These are phyloP conservation scores for Jaenimonas drosophilae DNA, from an alignment of 208 protist genomes.

Conservation along the genomic window DNA sequence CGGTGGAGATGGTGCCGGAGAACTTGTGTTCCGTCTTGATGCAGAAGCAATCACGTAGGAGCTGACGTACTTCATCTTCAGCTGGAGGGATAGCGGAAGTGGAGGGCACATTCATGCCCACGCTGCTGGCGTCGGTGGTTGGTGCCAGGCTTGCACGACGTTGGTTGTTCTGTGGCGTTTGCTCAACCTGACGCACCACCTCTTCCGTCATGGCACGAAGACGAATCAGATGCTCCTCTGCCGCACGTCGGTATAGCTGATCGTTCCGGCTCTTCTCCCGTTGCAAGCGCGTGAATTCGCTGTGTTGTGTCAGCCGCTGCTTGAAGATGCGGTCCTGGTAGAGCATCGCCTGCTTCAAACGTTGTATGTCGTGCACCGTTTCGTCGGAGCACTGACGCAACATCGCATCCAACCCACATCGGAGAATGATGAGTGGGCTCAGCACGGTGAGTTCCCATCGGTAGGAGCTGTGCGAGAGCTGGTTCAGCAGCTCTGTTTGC, in stretches of 20 bases:
- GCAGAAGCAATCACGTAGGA: constrained; percentile 22
- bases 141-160: no score
- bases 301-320: constrained; percentile 24
- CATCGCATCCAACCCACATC: constrained; percentile 45
- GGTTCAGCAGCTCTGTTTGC: constrained; percentile 41
- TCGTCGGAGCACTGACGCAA: constrained; percentile 57
- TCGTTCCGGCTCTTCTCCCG: constrained; percentile 31
- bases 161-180: no score
- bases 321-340: constrained; percentile 16
- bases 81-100: constrained; percentile 4
- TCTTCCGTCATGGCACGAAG: constrained; percentile 42
- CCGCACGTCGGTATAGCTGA: no score
- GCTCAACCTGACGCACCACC: constrained; percentile 24
- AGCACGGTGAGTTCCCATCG: constrained; percentile 53
- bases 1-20: constrained; percentile 44
- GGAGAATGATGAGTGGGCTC: constrained; percentile 59
- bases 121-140: no score
- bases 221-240: no score
- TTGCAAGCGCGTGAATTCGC: constrained; percentile 45
- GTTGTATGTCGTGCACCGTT: constrained; percentile 40
- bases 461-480: constrained; percentile 36
- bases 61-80: constrained; percentile 6
- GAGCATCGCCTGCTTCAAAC: constrained; percentile 31
- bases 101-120: no score
- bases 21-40: constrained; percentile 30